Base-by-base conservation (phyloP, 768 basidiomycete genomes). In the Pisolithus orientalis region DNA sequence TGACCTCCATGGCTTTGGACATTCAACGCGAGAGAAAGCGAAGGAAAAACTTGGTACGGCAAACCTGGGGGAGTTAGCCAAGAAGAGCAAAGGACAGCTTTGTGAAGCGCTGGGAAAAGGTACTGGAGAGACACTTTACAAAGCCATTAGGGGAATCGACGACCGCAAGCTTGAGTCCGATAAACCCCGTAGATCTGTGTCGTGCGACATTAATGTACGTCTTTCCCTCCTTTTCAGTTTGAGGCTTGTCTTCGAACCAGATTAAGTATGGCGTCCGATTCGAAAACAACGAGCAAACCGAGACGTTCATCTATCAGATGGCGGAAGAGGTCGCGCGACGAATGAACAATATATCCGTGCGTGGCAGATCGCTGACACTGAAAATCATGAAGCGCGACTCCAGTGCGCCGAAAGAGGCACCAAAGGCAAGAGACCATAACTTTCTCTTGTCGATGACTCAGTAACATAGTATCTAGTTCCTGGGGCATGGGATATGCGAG, bases 221-320 rank as follows among this genome's bases (percentile, higher is more conserved):
- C 6, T 37, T 31, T 8, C 31, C 13, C 11, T 6, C 32, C 39
- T n/a, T 39, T 47, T 16, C 29, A 17, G 9, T 57, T 46, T 17
- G 10, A 39, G 38, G 14, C 13, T 48, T 21, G 44, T 8, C 49
- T 29, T 48, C 59, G 39, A 61, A 42, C 49, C 28, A 39, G 29
- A 11, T 55, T 10, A 51, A 96, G 94, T 99, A 97, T 65, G 96
- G 93, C 0, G 96, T 99, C 51, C 84, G 96, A 4, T 98, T 98
- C 66, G 82, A 87, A 60, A 82, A 82, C 51, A 76, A 84, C 52
- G 84, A 84, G 37, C 85, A 96, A 63, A 92, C 89, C 5, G 84
- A 92, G 63, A 68, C 72, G 2, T 96, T 95, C 60, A 70, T 96
- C 6, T 74, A 72, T 45, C 82, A 86, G 54, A 80, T 99, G 72